These are phyloP conservation scores for Talaromyces adpressus DNA, from an alignment of 495 filamentous ascomycete genomes.

Conservation along the genomic window DNA sequence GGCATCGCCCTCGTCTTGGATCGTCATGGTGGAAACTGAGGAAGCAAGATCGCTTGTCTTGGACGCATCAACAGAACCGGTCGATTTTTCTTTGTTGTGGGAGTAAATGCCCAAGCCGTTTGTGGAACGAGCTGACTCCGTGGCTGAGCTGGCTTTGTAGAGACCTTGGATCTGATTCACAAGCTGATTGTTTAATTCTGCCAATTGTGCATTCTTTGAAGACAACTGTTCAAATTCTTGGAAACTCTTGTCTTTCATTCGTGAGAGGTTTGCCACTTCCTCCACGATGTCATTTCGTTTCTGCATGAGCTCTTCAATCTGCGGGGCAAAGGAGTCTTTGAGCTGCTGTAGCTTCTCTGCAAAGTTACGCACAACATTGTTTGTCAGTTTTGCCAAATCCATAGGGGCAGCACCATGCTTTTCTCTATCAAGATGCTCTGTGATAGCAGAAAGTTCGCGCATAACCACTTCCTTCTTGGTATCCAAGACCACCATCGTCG, in stretches of 20 bases:
- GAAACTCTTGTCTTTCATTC: constrained; percentile 82
- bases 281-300: constrained; percentile 75
- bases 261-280: constrained; percentile 70
- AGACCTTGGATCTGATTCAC: constrained; percentile 90
- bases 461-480: constrained; percentile 93
- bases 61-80: constrained; percentile 53
- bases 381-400: constrained; percentile 70
- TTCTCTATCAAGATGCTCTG: constrained; percentile 63
- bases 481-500: constrained; percentile 92
- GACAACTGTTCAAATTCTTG: constrained; percentile 93
- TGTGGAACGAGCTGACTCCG: constrained; percentile 41
- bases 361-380: constrained; percentile 79
- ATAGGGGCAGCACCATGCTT: constrained; percentile 63
- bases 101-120: constrained; percentile 87
- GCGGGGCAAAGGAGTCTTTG: constrained; percentile 67
- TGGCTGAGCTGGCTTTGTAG: constrained; percentile 69
- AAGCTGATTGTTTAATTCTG: constrained; percentile 89
- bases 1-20: constrained; percentile 59
- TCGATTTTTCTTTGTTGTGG: constrained; percentile 64
- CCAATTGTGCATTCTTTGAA: constrained; percentile 86
- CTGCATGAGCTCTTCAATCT: constrained; percentile 78
- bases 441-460: constrained; percentile 80
- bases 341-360: constrained; percentile 79
- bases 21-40: constrained; percentile 49
- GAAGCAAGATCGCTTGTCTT: constrained; percentile 45